Evolutionary conservation across 169 alveolate species (phyloP).

Genomic region (Babesia caballi): DNA sequence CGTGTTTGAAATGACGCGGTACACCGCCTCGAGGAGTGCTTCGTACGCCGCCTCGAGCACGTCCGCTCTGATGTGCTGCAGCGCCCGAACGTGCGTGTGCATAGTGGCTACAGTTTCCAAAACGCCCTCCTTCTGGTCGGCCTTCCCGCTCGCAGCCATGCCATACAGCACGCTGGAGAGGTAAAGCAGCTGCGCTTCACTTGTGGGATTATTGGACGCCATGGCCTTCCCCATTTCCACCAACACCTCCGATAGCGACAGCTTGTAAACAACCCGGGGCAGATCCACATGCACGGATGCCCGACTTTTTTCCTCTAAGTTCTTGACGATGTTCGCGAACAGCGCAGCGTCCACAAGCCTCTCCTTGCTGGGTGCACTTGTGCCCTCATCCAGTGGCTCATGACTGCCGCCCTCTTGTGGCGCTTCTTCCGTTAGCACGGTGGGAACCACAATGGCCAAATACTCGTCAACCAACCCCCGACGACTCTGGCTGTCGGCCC

Average conservation of each 20-base stretch:
- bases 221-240: not conserved
- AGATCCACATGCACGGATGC: not conserved
- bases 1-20: not conserved
- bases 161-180: constrained; percentile 3
- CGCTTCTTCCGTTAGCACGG: no score
- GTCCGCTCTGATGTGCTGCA: not conserved
- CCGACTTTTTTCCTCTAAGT: not conserved
- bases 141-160: not conserved
- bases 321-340: constrained; percentile 5
- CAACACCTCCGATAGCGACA: not conserved
- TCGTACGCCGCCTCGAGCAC: not conserved
- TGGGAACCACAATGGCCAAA: not conserved
- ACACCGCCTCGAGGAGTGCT: not conserved
- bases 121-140: not conserved
- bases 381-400: not conserved
- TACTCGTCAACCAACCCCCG: not conserved
- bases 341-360: not conserved
- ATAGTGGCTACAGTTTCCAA: not conserved
- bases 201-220: not conserved
- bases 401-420: not conserved
- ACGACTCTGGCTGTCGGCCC: not conserved
- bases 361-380: no score
- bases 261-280: not conserved
- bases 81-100: not conserved
- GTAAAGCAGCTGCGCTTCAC: not conserved